Base-by-base conservation (phyloP, 2,329 filamentous ascomycete genomes). In the Fusarium piperis region DNA sequence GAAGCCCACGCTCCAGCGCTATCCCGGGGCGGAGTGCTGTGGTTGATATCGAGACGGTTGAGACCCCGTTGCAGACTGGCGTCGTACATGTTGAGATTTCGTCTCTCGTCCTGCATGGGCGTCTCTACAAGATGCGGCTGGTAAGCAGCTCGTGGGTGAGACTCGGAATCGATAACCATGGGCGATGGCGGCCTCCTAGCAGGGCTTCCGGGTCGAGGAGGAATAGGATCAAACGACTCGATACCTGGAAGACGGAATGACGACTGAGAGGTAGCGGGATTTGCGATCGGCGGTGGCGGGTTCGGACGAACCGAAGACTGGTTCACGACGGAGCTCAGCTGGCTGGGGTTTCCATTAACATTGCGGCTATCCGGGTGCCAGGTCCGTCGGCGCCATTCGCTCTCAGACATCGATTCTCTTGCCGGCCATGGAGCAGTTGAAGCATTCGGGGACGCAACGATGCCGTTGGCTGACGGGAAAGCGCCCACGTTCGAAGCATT, bases 141-240 rank as follows among this genome's bases (percentile, higher is more conserved):
- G 28, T 78, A 78, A 9, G 65, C 36, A 2, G 74, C 71, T n/a
- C 80, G 79, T 78, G 82, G 73, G 66, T 82, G 35, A 68, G 82
- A 59, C 75, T 88, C 79, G 35, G 82, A 76, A 73, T 97, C 94
- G 11, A 94, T 82, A 77, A 92, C 88, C 93, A 96, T 95, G 0
- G 94, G 93, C 59, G 93, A 94, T 3, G 89, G 85, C 60, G 88
- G 87, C 52, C 91, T 89, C 55, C 89, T 87, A 1, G 89, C 88
- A 9, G 91, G 90, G 1, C 92, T 89, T 13, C 85, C 79, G 1
- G 90, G 87, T 20, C 88, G 88, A 64, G 88, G 88, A 28, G 90
- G 92, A 26, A 93, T 85, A 62, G 93, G 91, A 77, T 95, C 94
- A 75, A 98, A 97, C 16, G 94, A 97, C 79, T 97, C 94, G 72